These are phyloP conservation scores for Arthrinium phaeospermum DNA, from an alignment of 2,329 filamentous ascomycete genomes.

Conservation along the genomic window DNA sequence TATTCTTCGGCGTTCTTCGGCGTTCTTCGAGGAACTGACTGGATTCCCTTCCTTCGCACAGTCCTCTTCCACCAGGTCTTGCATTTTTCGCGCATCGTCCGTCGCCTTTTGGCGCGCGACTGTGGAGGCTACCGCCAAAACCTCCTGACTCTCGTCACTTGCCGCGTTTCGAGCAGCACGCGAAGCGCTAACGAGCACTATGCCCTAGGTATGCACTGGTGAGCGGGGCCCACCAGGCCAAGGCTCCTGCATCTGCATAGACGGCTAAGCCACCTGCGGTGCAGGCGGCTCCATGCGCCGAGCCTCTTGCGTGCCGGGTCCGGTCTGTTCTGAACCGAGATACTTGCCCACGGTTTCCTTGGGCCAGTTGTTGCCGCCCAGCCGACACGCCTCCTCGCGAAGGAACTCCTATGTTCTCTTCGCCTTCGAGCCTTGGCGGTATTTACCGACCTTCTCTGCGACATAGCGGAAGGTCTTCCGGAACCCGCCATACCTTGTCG, in stretches of 20 bases:
- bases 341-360: constrained; percentile 79
- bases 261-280: no score
- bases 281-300: no score
- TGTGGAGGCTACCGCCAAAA: background rate
- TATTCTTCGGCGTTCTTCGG: no score
- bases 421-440: constrained; percentile 47
- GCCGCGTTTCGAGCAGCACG: no score
- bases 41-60: no score
- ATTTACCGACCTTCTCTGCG: constrained; percentile 79
- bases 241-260: no score
- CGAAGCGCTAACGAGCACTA: no score
- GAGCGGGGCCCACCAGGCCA: no score
- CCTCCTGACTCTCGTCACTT: no score
- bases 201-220: no score
- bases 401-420: background rate
- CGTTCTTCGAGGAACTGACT: no score
- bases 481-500: constrained; percentile 36
- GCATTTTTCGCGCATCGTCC: constrained; percentile 75
- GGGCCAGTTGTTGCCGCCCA: constrained; percentile 88
- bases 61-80: constrained; percentile 42
- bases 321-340: constrained; percentile 54
- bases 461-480: constrained; percentile 75
- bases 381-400: background rate
- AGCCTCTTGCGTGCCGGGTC: constrained; percentile 37
- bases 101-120: constrained; percentile 56